Percentiles rank a stretch among this genome's conserved stretches.
phyloP scores from a whole-genome alignment of 2,329 filamentous ascomycete genomes.

The Emergomyces pasteurianus region DNA sequence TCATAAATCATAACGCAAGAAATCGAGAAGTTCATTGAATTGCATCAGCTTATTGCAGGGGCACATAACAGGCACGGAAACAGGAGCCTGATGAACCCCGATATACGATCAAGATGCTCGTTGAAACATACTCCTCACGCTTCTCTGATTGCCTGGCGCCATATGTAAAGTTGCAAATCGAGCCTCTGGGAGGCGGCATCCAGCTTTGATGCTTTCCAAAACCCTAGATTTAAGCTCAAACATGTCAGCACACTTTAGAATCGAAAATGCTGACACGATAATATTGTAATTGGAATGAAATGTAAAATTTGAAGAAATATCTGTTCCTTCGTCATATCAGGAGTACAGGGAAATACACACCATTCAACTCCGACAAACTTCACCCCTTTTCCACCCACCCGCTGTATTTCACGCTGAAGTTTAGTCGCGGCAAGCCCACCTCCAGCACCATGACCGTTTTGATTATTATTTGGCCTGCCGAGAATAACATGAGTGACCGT shows the following conservation, averaged over 20 bases:
- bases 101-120: neutral
- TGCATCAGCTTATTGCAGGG: neutral
- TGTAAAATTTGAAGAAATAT: constrained; percentile 5
- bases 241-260: constrained; percentile 10
- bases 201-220: constrained; percentile 68
- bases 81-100: neutral
- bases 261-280: neutral
- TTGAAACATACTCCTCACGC: constrained; percentile 46
- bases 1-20: neutral
- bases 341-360: constrained; percentile 34
- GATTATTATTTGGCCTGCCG: constrained; percentile 41
- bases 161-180: constrained; percentile 55
- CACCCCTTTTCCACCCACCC: constrained; percentile 54
- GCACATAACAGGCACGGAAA: neutral
- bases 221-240: constrained; percentile 42
- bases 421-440: constrained; percentile 68
- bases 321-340: neutral
- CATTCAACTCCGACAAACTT: constrained; percentile 76
- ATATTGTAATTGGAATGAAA: neutral
- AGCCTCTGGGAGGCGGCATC: constrained; percentile 62
- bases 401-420: constrained; percentile 65
- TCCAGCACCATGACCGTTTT: constrained; percentile 41
- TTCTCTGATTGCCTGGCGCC: constrained; percentile 50
- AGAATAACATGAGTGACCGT: constrained; percentile 80
- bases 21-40: neutral